A percentile compares a stretch with the other conserved stretches of the same genome.
Conservation (phyloP, 139 green algal genomes). For the Tetradesmus lagerheimii region DNA sequence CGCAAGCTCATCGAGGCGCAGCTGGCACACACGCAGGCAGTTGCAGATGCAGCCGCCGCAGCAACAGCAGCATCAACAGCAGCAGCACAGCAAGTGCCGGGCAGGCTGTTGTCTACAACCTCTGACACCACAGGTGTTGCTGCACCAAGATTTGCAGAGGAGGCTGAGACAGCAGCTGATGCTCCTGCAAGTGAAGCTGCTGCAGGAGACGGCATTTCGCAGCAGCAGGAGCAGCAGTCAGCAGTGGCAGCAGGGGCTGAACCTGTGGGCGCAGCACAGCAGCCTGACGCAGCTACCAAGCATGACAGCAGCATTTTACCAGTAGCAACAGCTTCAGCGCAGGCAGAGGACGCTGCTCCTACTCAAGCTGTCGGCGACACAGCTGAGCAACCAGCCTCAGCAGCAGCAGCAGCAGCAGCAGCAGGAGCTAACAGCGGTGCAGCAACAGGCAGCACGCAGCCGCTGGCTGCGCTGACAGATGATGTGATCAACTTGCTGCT, state of each 20-base stretch:
- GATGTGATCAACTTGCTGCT: slow-evolving; percentile 39
- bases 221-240: slow-evolving; percentile 16
- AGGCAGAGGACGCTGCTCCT: not conserved
- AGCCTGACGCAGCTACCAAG: not conserved
- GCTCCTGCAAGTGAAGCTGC: not conserved
- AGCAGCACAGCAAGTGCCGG: not conserved
- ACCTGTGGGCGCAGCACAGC: not conserved
- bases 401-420: slow-evolving; percentile 17
- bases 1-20: slow-evolving; percentile 27
- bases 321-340: not conserved
- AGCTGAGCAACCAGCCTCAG: not conserved
- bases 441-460: not conserved
- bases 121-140: not conserved
- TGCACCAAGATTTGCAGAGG: not conserved
- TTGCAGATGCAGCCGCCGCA: not conserved
- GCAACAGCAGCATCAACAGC: not conserved
- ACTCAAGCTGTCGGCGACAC: not conserved
- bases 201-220: not conserved
- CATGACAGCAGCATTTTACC: not conserved
- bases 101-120: not conserved
- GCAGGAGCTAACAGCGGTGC: not conserved
- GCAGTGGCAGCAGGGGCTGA: not conserved
- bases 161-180: not conserved
- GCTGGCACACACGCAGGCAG: slow-evolving; percentile 24
- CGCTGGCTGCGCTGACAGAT: slow-evolving; percentile 36